Evolutionary conservation across 345 rosid species (phyloP).

Genomic region (Populus alba): DNA sequence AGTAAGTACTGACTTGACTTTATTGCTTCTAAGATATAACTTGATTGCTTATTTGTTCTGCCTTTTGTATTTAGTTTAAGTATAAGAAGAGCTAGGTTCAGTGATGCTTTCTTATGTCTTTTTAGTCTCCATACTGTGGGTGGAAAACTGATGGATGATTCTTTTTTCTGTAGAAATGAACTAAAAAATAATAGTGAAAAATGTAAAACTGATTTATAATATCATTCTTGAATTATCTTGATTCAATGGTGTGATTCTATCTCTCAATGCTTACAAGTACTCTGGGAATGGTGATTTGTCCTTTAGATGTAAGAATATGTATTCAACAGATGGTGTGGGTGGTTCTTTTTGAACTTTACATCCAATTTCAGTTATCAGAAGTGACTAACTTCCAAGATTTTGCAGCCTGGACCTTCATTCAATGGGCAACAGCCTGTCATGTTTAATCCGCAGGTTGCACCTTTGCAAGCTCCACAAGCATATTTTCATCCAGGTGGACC

Average conservation of each 20-base stretch:
- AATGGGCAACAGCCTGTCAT: constrained; percentile 70
- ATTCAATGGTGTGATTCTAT: neutral
- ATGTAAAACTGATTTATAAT: neutral
- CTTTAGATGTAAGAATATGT: neutral
- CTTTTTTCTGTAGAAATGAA: neutral
- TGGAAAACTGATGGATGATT: neutral
- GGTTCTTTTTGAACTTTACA: neutral
- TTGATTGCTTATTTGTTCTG: neutral
- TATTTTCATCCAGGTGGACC: constrained; percentile 76
- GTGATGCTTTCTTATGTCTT: neutral
- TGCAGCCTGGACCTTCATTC: constrained; percentile 63
- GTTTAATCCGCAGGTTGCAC: constrained; percentile 53
- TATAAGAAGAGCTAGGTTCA: neutral
- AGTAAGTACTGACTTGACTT: constrained; percentile 41
- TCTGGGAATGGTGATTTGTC: neutral
- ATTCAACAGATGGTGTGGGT: neutral
- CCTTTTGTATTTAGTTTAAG: neutral
- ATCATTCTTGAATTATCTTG: neutral
- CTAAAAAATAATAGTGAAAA: neutral
- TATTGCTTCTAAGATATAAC: neutral
- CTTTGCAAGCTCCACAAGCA: constrained; percentile 53
- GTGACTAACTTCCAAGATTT: constrained; percentile 13
- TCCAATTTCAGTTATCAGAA: constrained; percentile 1
- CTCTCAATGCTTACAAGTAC: neutral
- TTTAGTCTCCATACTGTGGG: neutral